These are phyloP conservation scores for Fusarium chlamydosporum DNA, from an alignment of 2,329 filamentous ascomycete genomes.

Conservation along the genomic window DNA sequence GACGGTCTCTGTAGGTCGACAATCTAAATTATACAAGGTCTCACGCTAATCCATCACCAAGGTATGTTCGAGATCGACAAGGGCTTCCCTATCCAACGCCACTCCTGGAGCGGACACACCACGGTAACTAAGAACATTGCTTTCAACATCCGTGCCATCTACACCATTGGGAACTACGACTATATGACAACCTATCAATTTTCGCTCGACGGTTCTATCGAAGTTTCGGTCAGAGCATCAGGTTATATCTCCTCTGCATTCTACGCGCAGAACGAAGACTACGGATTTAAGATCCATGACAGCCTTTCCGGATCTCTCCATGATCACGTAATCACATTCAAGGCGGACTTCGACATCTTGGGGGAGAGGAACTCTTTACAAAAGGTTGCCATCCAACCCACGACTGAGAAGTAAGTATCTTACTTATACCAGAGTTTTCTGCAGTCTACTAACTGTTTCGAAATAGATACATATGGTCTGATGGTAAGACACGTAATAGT, in stretches of 20 bases:
- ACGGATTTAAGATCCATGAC: constrained; percentile 7
- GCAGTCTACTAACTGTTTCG: neutral
- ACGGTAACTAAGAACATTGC: constrained; percentile 19
- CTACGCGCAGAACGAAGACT: constrained; percentile 15
- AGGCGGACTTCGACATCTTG: constrained; percentile 4
- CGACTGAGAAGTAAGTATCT: constrained; percentile 3
- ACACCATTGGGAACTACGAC: constrained; percentile 21
- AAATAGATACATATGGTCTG: constrained; percentile 13
- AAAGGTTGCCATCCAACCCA: constrained; percentile 8
- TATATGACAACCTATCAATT: constrained; percentile 15
- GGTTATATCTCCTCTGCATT: constrained; percentile 13
- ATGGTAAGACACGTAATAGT: neutral
- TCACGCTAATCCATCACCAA: neutral
- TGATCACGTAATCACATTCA: constrained; percentile 13
- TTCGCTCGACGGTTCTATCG: constrained; percentile 5
- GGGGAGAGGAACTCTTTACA: constrained; percentile 7
- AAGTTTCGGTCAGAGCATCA: constrained; percentile 3
- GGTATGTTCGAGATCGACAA: constrained; percentile 22
- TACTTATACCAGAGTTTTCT: rapidly evolving
- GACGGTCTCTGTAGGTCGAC: neutral
- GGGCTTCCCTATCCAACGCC: constrained; percentile 14
- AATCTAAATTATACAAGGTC: rapidly evolving
- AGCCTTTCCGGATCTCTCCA: neutral
- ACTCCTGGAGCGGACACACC: constrained; percentile 5
- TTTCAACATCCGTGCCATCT: constrained; percentile 12